Evolutionary conservation across 2,329 filamentous ascomycete genomes (phyloP), one percentile per base, ranked within the genome.

Genomic region (Fusarium transvaalense): DNA sequence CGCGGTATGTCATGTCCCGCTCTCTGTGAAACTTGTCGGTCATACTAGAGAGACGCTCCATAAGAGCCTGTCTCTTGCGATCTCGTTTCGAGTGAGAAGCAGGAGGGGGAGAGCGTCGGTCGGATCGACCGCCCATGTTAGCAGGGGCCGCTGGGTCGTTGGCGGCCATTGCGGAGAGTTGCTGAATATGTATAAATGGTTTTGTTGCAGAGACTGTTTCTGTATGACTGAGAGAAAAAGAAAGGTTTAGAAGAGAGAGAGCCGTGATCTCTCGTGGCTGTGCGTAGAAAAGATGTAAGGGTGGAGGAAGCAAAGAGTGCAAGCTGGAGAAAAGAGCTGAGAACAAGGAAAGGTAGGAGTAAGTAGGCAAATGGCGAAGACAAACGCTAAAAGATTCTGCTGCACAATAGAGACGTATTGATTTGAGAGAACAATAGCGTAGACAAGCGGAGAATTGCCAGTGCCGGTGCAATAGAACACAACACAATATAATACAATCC

Each of bases 41-140:
- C 79, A 97, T 89, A 57, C 89, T 87, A 39, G 88, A 86, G 9
- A 97, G 87, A 68, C 92, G 91, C 64, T 97, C 94, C 71, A 90
- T 88, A 64, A 97, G 88, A 74, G 91, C 89, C 74, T 92, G 92
- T 66, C 94, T 90, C 77, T 94, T 90, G 80, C 97, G 96, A 82
- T 98, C 95, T 79, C 93, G 89, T 83, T 97, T 97, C 39, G 93
- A 95, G 66, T 84, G 84, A n/a, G 82, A 73, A 27, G 78, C 71
- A 19, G 78, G 74, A 54, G 75, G 75, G 57, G 81, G 80, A 56
- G 80, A 80, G 34, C 78, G 78, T 56, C 77, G 77, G 56, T 81
- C 78, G 68, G 74, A 64, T 58, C 76, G 76, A 66, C 72, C 77
- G 59, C 74, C 74, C 54, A 78, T 63, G 56, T 75, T 73, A 46